A percentile compares a stretch with the other conserved stretches of the same genome.
These are phyloP conservation scores for Biscutella laevigata DNA, from an alignment of 441 rosid species.

Conservation along the genomic window DNA sequence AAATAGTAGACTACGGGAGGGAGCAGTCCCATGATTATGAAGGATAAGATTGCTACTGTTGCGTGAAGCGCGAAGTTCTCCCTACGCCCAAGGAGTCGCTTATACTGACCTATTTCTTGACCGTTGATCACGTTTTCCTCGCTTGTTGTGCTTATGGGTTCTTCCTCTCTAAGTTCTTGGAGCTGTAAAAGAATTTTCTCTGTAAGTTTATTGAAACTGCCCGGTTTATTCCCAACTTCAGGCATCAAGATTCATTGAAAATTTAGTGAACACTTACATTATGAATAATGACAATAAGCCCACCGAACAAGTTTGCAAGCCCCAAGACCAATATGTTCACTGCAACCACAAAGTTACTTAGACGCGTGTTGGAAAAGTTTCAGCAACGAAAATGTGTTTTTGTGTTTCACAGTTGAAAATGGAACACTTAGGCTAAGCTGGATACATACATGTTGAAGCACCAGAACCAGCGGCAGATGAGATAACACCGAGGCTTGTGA, in stretches of 20 bases:
- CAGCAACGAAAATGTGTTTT: neutral
- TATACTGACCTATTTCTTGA: constrained; percentile 44
- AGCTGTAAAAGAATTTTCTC: constrained; percentile 39
- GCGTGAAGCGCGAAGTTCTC: constrained; percentile 46
- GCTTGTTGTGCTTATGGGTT: constrained; percentile 25
- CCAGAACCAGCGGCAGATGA: constrained; percentile 90
- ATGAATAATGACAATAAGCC: constrained; percentile 52
- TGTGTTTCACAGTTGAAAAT: neutral
- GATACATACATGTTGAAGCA: constrained; percentile 55
- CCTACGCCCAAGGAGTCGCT: constrained; percentile 45
- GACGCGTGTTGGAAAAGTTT: neutral
- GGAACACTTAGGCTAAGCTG: neutral
- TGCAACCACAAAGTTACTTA: constrained; percentile 28
- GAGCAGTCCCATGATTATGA: constrained; percentile 49
- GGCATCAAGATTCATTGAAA: neutral
- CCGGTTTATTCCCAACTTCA: neutral
- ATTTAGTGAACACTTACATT: constrained; percentile 42
- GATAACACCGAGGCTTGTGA: constrained; percentile 72
- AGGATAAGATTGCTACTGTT: constrained; percentile 46
- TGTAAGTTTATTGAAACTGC: neutral
- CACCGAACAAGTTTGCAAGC: constrained; percentile 75
- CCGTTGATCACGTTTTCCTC: constrained; percentile 10
- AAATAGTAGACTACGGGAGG: constrained; percentile 67
- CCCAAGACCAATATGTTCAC: constrained; percentile 75
- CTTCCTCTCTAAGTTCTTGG: constrained; percentile 63